A percentile compares a stretch with the other conserved stretches of the same genome.
phyloP scores from a whole-genome alignment of 192 early-diverging fungal species.

The Backusella mclennaniae region DNA sequence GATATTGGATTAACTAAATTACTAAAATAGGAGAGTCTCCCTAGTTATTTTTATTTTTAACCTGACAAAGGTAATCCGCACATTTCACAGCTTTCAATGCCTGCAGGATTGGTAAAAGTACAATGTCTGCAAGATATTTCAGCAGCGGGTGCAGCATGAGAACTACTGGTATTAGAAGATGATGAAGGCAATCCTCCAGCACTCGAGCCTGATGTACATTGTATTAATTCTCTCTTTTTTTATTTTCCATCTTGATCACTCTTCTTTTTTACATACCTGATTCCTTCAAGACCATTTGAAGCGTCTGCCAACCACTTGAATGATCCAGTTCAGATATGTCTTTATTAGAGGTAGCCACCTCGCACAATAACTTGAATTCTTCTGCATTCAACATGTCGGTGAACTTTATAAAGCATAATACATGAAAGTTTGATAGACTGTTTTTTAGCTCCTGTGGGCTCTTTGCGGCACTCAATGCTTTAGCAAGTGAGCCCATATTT shows the following conservation, averaged over 20 bases:
- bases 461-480: slow-evolving; percentile 40
- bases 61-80: slow-evolving; percentile 68
- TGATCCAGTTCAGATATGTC: slow-evolving; percentile 38
- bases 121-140: slow-evolving; percentile 75
- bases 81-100: slow-evolving; percentile 72
- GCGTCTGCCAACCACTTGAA: slow-evolving; percentile 67
- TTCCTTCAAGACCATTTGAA: slow-evolving; percentile 59
- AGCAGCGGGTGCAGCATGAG: slow-evolving; percentile 26
- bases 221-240: not conserved
- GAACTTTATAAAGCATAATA: slow-evolving; percentile 68
- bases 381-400: slow-evolving; percentile 64
- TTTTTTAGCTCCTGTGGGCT: slow-evolving; percentile 42
- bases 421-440: slow-evolving; percentile 82
- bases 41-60: slow-evolving; percentile 7
- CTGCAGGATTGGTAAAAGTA: slow-evolving; percentile 70
- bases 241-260: not conserved
- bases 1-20: not conserved
- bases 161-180: not conserved
- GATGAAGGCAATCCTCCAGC: not conserved
- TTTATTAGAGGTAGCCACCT: slow-evolving; percentile 36
- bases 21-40: not conserved
- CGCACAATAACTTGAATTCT: slow-evolving; percentile 52
- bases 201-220: not conserved
- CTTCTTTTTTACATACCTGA: slow-evolving; percentile 27
- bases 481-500: slow-evolving; percentile 59